Evolutionary conservation across 139 green algal species (phyloP), one percentile per base, ranked within the genome.

Genomic region (Ettlia oleoabundans): DNA sequence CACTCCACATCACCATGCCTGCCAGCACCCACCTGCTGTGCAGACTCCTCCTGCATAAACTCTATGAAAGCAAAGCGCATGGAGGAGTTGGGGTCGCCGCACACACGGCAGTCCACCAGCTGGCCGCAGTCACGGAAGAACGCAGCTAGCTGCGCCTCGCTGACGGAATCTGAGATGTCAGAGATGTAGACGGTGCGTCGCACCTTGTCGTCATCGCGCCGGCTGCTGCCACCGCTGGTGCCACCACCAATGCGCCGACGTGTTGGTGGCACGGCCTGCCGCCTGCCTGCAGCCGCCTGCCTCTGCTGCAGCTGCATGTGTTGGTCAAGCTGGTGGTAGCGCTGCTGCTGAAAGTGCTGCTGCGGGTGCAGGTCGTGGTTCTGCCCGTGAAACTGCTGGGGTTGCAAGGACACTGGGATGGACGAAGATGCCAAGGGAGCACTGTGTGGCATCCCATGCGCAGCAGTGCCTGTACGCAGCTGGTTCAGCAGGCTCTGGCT

Each of bases 41-140:
- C 93, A 21, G 58, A 86, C 52, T 84, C 86, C 78, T 95, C 88
- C 4, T 91, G 85, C 22, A 52, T 26, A 74, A 99, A 99, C 89
- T 99, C 96, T 38, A 99, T 94, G 82, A 99, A 99, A 0, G 95
- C 96, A 87, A 99, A 99, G 61, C 95, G 88, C 89, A 98, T 94
- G 30, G 89, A 89, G 35, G 81, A 93, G 86, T 99, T 98, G 55
- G 94, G 92, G 86, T 99, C 96, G 42, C 96, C 95, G 78, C 96
- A 99, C 24, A 99, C 91, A 13, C 96, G 91, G 86, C 95, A 98
- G 84, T 99, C 96, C 61, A 98, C 85, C 8, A 97, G 80, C 8
- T 82, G 66, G 43, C 95, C 95, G 76, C 92, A 94, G 32, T 92
- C 89, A 3, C 64, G 26, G 78, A 98, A 98, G 37, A 93, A 88